These are phyloP conservation scores for Eucalyptus cloeziana DNA, from an alignment of 345 rosid species.

Conservation along the genomic window DNA sequence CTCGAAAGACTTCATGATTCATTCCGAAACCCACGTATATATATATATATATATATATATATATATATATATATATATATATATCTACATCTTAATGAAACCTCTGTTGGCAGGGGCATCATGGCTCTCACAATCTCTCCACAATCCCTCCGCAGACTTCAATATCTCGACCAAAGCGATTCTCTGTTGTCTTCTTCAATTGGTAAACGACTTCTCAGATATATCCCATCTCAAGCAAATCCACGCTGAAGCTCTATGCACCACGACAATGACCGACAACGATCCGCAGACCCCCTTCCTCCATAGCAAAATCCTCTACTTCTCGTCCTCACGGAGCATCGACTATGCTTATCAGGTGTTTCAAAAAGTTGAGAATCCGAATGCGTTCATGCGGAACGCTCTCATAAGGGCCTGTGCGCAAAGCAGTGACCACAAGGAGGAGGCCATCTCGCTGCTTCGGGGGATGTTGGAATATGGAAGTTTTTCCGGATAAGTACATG, in stretches of 20 bases:
- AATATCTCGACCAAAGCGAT: no score
- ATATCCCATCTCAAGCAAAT: constrained; percentile 54
- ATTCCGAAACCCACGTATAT: no score
- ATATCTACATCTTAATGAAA: no score
- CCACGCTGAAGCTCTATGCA: constrained; percentile 62
- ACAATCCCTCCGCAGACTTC: no score
- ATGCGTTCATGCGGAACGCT: constrained; percentile 79
- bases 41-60: no score
- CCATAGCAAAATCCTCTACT: constrained; percentile 49
- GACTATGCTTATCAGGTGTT: constrained; percentile 14
- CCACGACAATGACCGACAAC: constrained; percentile 10
- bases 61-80: no score
- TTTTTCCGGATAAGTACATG: constrained; percentile 53
- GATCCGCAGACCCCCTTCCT: constrained; percentile 32
- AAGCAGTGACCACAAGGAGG: constrained; percentile 27
- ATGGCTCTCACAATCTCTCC: no score
- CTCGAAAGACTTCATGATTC: no score
- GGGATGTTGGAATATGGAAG: constrained; percentile 40
- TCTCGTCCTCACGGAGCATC: constrained; percentile 7
- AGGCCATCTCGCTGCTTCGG: constrained; percentile 30
- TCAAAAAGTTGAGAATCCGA: constrained; percentile 22
- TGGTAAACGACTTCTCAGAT: constrained; percentile 28
- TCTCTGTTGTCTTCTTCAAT: constrained; percentile 18
- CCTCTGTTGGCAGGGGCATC: no score
- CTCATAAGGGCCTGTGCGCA: constrained; percentile 60